Conservation (phyloP, 2,329 filamentous ascomycete species). For the Coniella lustricola region DNA sequence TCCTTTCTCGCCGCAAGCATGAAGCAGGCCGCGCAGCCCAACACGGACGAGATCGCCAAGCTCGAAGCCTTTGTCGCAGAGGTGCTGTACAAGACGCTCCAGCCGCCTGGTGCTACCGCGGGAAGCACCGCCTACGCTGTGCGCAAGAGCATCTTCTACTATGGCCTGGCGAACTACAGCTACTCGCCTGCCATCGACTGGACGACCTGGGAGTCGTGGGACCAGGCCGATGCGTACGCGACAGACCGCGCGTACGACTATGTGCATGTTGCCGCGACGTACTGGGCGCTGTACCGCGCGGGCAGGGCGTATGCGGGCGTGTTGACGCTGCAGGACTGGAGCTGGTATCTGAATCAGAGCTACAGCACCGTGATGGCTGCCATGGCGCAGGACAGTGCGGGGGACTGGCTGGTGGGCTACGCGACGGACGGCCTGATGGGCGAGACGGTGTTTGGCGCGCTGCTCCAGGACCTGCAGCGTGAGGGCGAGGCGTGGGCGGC, state of each 20-base stretch:
- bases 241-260: slow-evolving; percentile 52
- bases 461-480: slow-evolving; percentile 42
- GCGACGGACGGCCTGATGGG: slow-evolving; percentile 48
- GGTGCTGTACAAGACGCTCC: slow-evolving; percentile 43
- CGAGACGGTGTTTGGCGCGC: slow-evolving; percentile 48
- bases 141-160: slow-evolving; percentile 50
- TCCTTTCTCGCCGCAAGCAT: slow-evolving; percentile 47
- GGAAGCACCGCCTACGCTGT: slow-evolving; percentile 34
- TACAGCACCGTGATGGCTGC: slow-evolving; percentile 40
- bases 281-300: slow-evolving; percentile 52
- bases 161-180: slow-evolving; percentile 35
- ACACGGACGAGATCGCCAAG: slow-evolving; percentile 39
- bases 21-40: slow-evolving; percentile 47
- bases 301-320: slow-evolving; percentile 41
- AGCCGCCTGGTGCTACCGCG: too few species aligned
- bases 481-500: slow-evolving; percentile 37
- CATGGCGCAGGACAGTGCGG: slow-evolving; percentile 26
- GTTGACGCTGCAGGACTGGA: slow-evolving; percentile 34
- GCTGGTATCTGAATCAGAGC: slow-evolving; percentile 50
- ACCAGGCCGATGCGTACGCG: slow-evolving; percentile 35
- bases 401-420: slow-evolving; percentile 29
- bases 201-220: slow-evolving; percentile 46
- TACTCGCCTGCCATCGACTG: slow-evolving; percentile 41
- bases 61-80: slow-evolving; percentile 48
- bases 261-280: slow-evolving; percentile 47